Conservation (phyloP, 225 moss, liverwort and hornwort genomes). For the Thuidium tamariscinum region DNA sequence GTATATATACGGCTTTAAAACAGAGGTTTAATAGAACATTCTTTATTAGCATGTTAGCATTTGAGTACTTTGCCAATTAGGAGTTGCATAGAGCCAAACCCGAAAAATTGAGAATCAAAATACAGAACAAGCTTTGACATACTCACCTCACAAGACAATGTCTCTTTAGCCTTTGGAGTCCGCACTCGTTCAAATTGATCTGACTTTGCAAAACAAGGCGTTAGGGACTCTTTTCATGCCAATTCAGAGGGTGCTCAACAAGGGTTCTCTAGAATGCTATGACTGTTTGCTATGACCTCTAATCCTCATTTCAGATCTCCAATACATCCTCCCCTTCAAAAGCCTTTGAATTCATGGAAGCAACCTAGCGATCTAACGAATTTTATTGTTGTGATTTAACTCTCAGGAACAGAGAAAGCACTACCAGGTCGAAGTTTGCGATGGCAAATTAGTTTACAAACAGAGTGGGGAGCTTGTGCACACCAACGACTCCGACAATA, state of each 20-base stretch:
- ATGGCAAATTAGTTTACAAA: conserved; percentile 50
- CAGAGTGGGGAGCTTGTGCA: conserved; percentile 52
- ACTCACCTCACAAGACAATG: neutral
- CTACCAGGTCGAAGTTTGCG: conserved; percentile 41
- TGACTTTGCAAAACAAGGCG: neutral
- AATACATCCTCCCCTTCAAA: neutral
- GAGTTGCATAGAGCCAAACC: neutral
- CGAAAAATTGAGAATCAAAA: neutral
- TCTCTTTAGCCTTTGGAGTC: neutral
- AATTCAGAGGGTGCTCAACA: neutral
- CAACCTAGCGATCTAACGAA: neutral
- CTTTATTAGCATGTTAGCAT: neutral
- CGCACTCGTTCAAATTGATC: neutral
- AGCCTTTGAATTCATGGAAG: neutral
- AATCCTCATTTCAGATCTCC: neutral
- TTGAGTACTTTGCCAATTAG: neutral
- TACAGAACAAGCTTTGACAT: neutral
- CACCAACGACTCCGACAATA: conserved; percentile 12
- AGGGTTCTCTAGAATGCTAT: neutral
- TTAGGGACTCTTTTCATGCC: neutral
- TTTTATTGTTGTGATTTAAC: neutral
- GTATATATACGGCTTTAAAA: neutral
- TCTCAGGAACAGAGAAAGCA: conserved; percentile 75
- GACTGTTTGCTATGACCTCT: neutral
- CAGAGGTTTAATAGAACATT: neutral